Base-by-base conservation (phyloP, 2,329 filamentous ascomycete species). In the Neopestalotiopsis sp. region DNA sequence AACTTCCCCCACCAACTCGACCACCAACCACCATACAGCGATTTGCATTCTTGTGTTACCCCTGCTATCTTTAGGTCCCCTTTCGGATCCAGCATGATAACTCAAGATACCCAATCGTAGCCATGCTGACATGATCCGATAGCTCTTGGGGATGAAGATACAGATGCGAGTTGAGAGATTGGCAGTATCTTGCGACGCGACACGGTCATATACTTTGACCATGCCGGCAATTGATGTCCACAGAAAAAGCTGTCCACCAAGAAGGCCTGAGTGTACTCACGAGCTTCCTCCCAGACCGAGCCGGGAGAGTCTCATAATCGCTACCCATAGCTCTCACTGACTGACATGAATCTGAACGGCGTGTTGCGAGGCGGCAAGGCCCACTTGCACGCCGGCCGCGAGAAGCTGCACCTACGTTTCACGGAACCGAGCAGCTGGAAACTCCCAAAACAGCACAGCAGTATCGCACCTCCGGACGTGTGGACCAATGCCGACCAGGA, bases 401-500 rank as follows among this genome's bases (percentile, higher is more conserved):
- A 75, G 32, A 75, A 76, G 70, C 65, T 68, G 13, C 69, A 67
- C 24, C 40, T 68, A 56, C 68, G 75, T 28, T 28, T 77, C n/a
- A 75, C 73, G 3, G 68, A 75, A 64, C 71, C 74, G 38, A 68
- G 67, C 59, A 77, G 74, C 65, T 80, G 77, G 77, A 72, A 74
- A 70, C 69, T 80, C 2, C 76, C 77, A 14, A 78, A 77, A 68
- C 75, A 77, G 69, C 62, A 70, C 3, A 76, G 76, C 72, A 76
- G 75, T 6, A 74, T 79, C 60, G 77, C 77, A 14, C 77, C 77
- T 13, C 66, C 74, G 34, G 69, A 77, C 24, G 75, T 79, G 12
- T 79, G 77, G 76, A 74, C 74, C 2, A 76, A 76, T 59, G 73
- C 73, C 4, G 75, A 75, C 68, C 71, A 75, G 57, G 77, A 78